Evolutionary conservation across 2,329 filamentous ascomycete species (phyloP), one percentile per base, ranked within the genome.

Genomic region (Phialophora tarda): DNA sequence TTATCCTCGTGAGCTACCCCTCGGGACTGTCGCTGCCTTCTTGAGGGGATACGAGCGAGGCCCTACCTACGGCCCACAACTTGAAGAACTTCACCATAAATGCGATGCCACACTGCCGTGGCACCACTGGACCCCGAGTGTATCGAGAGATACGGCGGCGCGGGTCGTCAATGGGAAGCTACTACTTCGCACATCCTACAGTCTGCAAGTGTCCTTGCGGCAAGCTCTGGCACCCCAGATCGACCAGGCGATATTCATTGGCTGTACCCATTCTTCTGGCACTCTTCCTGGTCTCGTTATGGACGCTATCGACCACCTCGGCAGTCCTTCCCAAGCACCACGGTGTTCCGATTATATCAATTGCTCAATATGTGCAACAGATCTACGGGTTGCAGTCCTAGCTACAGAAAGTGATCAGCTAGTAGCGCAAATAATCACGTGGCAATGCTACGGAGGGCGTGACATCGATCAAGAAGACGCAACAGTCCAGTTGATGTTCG

Each of bases 361-460:
- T 38, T 63, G 61, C 53, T 41, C 53, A 58, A 5, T 58, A 7
- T 63, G 61, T 59, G 44, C 62, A 23, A 64, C 62, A 17, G 54
- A 64, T 53, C 62, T 64, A 21, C 53, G 62, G 17, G 62, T 64
- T 17, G 47, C 17, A 8, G 32, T 58, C 32, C 1, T 44, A 8
- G 44, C 28, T 32, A n/a, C 17, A 38, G 14, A 51, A 28, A 38
- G 12, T 50, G 62, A 53, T 59, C 41, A 28, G 24, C 17, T 51
- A n/a, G 26, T 50, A 12, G 55, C 47, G 26, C 62, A 44, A 23
- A 51, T 64, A 41, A 53, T 2, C n/a, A 59, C 26, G 28, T 59
- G 62, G 62, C 62, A 64, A 53, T 64, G 62, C 47, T 59, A 23
- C n/a, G 62, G 62, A 38, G 62, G 62, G 38, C 62, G 62, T 51